Evolutionary conservation across 805 yeast genomes (phyloP).

Genomic region (Candida tallmaniae): DNA sequence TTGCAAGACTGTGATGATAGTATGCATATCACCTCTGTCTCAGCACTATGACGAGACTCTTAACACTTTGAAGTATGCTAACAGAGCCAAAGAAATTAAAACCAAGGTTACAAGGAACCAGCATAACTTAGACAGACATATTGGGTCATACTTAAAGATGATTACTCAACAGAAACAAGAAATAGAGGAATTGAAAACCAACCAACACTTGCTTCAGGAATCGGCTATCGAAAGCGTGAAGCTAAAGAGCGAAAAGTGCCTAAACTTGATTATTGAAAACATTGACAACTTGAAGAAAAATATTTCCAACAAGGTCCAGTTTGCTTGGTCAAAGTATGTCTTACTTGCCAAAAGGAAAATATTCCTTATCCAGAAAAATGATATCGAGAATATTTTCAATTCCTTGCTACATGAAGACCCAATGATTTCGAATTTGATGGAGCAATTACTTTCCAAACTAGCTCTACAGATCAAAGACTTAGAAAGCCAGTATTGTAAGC

Average conservation of each 20-base stretch:
- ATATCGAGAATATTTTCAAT: slow-evolving; percentile 22
- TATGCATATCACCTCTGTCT: slow-evolving; percentile 84
- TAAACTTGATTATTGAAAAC: slow-evolving; percentile 36
- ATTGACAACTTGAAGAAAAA: slow-evolving; percentile 39
- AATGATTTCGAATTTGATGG: slow-evolving; percentile 18
- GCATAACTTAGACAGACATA: slow-evolving; percentile 74
- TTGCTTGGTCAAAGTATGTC: slow-evolving; percentile 39
- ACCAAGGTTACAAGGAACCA: slow-evolving; percentile 73
- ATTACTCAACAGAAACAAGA: slow-evolving; percentile 76
- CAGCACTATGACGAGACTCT: slow-evolving; percentile 89
- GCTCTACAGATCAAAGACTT: slow-evolving; percentile 45
- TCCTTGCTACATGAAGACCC: background rate
- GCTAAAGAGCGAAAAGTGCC: slow-evolving; percentile 33
- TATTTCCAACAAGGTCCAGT: slow-evolving; percentile 40
- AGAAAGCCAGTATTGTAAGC: slow-evolving; percentile 45
- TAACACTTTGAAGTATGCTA: slow-evolving; percentile 87
- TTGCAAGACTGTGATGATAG: slow-evolving; percentile 94
- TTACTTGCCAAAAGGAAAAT: slow-evolving; percentile 45
- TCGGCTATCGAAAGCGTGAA: slow-evolving; percentile 31
- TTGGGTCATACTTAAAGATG: slow-evolving; percentile 78
- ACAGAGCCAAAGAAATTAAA: slow-evolving; percentile 85
- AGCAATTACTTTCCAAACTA: slow-evolving; percentile 32
- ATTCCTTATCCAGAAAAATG: slow-evolving; percentile 39
- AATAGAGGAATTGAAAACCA: slow-evolving; percentile 58
- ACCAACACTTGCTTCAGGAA: slow-evolving; percentile 46